These are phyloP conservation scores for Talaromyces pinophilus DNA, from an alignment of 2,329 filamentous ascomycete genomes.

Conservation along the genomic window DNA sequence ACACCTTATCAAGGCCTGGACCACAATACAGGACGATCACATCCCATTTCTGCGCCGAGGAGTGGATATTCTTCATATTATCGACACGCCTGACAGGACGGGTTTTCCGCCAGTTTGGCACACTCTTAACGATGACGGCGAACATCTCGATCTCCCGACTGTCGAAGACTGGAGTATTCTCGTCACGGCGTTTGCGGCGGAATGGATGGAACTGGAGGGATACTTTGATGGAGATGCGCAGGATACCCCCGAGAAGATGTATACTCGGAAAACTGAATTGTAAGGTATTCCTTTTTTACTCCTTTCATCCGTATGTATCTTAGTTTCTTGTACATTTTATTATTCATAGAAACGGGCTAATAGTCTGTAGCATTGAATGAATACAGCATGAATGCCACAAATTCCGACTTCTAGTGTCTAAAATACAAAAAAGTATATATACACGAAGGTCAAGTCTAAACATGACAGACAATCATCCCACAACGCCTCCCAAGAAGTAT, in stretches of 20 bases:
- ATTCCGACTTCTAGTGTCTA: background rate
- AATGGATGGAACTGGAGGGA: constrained; percentile 85
- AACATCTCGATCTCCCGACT: constrained; percentile 76
- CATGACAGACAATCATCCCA: background rate
- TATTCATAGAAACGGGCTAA: constrained; percentile 1
- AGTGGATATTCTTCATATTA: constrained; percentile 86
- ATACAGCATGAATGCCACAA: background rate
- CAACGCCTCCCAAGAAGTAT: constrained; percentile 46
- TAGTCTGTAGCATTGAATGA: constrained; percentile 7
- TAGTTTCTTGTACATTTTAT: constrained; percentile 21
- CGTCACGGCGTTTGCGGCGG: constrained; percentile 77
- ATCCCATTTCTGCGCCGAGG: constrained; percentile 84
- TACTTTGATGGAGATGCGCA: constrained; percentile 41
- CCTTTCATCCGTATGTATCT: constrained; percentile 16
- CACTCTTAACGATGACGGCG: constrained; percentile 75
- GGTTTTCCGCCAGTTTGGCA: constrained; percentile 85
- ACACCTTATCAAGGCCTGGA: constrained; percentile 48
- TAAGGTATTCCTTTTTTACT: constrained; percentile 32
- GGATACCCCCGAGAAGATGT: background rate
- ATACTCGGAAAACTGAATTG: constrained; percentile 42
- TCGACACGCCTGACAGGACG: constrained; percentile 62
- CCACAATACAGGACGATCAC: constrained; percentile 80
- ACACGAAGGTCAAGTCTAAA: background rate
- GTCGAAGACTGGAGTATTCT: constrained; percentile 87
- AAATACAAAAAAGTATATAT: background rate